phyloP scores from a whole-genome alignment of 1,139 yeast genomes.

The Saccharomyces hybrid region DNA sequence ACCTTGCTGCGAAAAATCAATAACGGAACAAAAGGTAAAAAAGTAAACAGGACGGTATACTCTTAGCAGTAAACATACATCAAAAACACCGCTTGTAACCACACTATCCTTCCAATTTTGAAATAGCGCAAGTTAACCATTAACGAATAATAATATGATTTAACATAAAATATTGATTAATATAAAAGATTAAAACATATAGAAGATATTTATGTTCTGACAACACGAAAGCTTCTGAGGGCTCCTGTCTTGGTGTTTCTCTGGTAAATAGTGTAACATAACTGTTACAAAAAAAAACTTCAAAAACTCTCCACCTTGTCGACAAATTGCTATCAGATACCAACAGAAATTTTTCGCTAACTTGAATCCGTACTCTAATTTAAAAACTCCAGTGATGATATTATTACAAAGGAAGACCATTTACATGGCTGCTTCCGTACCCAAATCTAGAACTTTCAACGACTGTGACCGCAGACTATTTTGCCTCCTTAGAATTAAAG shows the following conservation, averaged over 20 bases:
- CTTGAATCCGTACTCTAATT: neutral
- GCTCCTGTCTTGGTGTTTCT: neutral
- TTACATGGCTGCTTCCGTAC: neutral
- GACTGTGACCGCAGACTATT: neutral
- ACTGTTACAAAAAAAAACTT: neutral
- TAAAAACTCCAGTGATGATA: neutral
- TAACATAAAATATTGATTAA: neutral
- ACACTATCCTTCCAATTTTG: constrained; percentile 3
- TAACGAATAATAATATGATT: neutral
- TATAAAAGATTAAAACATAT: neutral
- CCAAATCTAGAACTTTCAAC: neutral
- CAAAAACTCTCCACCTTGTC: neutral
- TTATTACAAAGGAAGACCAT: neutral
- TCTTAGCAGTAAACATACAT: no score
- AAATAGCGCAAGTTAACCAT: neutral
- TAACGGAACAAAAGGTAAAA: neutral
- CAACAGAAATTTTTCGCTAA: neutral
- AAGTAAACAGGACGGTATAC: neutral
- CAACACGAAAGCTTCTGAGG: neutral
- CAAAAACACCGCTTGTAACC: neutral
- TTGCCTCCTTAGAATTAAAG: neutral
- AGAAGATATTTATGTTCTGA: neutral
- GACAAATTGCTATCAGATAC: neutral
- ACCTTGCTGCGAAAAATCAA: no score
- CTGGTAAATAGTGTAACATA: neutral